A percentile compares a stretch with the other conserved stretches of the same genome.
Evolutionary conservation across 2,329 filamentous ascomycete genomes (phyloP).

Genomic region (Emydomyces testavorans): DNA sequence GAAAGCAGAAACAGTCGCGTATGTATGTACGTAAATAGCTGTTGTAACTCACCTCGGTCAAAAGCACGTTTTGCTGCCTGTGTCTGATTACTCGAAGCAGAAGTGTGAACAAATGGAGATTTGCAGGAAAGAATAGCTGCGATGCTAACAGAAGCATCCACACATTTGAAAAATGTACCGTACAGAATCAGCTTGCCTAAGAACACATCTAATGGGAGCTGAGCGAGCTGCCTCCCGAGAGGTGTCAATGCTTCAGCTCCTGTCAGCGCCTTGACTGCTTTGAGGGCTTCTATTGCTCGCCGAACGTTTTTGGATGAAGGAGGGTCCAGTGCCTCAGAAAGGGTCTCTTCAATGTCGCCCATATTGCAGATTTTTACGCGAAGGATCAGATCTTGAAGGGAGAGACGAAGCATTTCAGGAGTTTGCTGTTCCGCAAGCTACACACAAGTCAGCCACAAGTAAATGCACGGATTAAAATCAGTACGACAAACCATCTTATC

Average conservation of each 20-base stretch:
- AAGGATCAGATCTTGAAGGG: slow-evolving; percentile 87
- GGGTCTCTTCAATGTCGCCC: slow-evolving; percentile 80
- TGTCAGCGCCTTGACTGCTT: slow-evolving; percentile 86
- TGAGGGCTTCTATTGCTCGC: slow-evolving; percentile 78
- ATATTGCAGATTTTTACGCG: slow-evolving; percentile 96
- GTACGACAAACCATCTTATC: slow-evolving; percentile 48
- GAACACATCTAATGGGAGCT: slow-evolving; percentile 84
- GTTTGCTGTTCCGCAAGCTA: slow-evolving; percentile 85
- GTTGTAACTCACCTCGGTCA: slow-evolving; percentile 45
- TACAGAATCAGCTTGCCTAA: slow-evolving; percentile 85
- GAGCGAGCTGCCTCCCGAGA: slow-evolving; percentile 73
- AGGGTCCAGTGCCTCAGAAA: slow-evolving; percentile 78
- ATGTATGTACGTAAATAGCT: neutral
- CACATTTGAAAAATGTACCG: slow-evolving; percentile 74
- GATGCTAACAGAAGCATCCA: slow-evolving; percentile 83
- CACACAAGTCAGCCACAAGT: neutral
- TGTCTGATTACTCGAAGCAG: slow-evolving; percentile 71
- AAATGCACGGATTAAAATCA: neutral
- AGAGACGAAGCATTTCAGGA: slow-evolving; percentile 88
- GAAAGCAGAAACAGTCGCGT: too few species aligned
- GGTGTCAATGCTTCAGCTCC: slow-evolving; percentile 70
- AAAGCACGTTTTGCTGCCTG: slow-evolving; percentile 69
- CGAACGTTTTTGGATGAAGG: slow-evolving; percentile 87
- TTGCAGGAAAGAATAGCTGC: slow-evolving; percentile 91
- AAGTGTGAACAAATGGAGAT: slow-evolving; percentile 79